Evolutionary conservation across 805 yeast genomes (phyloP), one percentile per base, ranked within the genome.

Genomic region (Hanseniaspora mollemarum): DNA sequence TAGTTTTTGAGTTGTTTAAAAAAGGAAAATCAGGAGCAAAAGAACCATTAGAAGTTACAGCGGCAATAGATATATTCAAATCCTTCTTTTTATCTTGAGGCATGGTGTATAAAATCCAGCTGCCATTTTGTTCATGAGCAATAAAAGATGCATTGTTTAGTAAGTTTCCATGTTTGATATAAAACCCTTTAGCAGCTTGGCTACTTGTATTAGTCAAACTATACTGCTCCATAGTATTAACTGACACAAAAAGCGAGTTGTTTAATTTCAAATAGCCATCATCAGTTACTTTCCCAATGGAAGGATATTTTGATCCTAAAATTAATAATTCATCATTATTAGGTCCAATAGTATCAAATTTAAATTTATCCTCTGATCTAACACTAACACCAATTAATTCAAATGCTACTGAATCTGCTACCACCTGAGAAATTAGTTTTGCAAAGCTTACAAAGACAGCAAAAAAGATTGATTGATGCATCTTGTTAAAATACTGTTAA

Each of bases 361-460:
- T 71, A 55, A 64, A 58, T 32, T 41, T 50, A 35, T 69, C 60
- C 33, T 68, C 69, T 24, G 72, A 68, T 53, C 65, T 60, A 52
- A 68, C 60, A 28, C 61, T n/a, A n/a, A n/a, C n/a, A n/a, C n/a
- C 53, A 12, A 68, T 26, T 29, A 64, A 45, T 49, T 66, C 67
- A 54, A 69, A 68, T n/a, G 57, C 18, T 49, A 62, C 65, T 18
- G 73, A 68, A 57, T 67, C 71, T 38, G 71, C 71, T 12, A 32
- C 9, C 7, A 32, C 7, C n/a, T 10, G 15, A 18, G 36, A 32
- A 32, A 32, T 12, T 32, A 32, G n/a, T 6, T 18, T 9, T 6
- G 29, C 16, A 19, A 18, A 36, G 22, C 25, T 18, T 36, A 36
- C 16, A 36, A n/a, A 6, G 22, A 9, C 6, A 18, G 25, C 10